Evolutionary conservation across 306 rosid species (phyloP), one percentile per base, ranked within the genome.

Genomic region (Begonia peltatifolia): DNA sequence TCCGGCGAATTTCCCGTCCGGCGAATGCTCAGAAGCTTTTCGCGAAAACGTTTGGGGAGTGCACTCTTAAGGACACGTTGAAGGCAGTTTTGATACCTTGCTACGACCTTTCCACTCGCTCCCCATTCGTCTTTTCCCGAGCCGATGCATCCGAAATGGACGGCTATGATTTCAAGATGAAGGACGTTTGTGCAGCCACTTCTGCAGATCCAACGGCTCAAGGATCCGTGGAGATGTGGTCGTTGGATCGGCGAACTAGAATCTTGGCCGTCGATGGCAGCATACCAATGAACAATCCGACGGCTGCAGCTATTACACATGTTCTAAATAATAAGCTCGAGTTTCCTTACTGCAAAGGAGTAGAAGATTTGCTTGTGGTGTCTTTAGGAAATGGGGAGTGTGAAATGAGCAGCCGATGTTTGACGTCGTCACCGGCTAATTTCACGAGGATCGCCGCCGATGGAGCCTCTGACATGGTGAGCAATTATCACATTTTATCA

Each of bases 111-210:
- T 49, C 83, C 38, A 80, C 95, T 12, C 76, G 89, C 64, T 87
- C 94, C 8, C 95, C 97, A 23, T 85, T 89, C 59, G 62, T 89
- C 63, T 85, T 89, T 75, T 89, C 97, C 52, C 90, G 97, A 67
- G 95, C 97, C 57, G 97, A 85, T 58, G 97, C 97, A 2, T 63
- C 78, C 36, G 97, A 89, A 68, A 54, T 83, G 71, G 97, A 89
- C 79, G 80, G 87, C 61, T 85, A 80, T 48, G 97, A 89, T 70
- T 89, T 85, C 75, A 85, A 78, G 80, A 85, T 89, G 73, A 75
- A 72, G 16, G 95, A 89, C 46, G 90, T 85, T 2, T 89, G 95
- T 35, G 46, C 70, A 9, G 95, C 94, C 71, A 89, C 95, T 51
- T 82, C 83, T 20, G 74, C 71, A 0, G 68, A 66, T 41, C 73